These are phyloP conservation scores for Talaromyces thailandensis DNA, from an alignment of 495 filamentous ascomycete species.

Conservation along the genomic window DNA sequence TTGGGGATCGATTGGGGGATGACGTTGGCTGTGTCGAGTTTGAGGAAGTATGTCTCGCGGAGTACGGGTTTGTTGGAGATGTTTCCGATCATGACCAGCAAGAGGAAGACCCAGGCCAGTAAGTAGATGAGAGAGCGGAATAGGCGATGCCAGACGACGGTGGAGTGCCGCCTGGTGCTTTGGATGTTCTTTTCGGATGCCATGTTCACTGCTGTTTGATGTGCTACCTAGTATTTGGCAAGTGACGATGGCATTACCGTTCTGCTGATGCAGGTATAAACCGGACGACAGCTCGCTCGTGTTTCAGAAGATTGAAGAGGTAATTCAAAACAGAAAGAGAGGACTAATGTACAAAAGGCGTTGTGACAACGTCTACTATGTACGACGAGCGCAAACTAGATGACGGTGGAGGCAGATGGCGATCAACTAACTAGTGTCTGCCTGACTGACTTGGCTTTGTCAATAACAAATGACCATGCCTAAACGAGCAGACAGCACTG, in stretches of 20 bases:
- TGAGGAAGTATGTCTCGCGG: conserved; percentile 68
- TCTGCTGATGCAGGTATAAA: no score
- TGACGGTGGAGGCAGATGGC: not conserved
- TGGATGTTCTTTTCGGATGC: conserved; percentile 14
- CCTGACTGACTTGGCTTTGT: not conserved
- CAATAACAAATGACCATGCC: not conserved
- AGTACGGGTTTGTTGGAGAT: conserved; percentile 49
- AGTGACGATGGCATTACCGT: not conserved
- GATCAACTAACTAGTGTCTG: not conserved
- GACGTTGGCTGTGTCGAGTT: conserved; percentile 74
- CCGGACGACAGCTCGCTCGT: no score
- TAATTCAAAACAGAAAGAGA: not conserved
- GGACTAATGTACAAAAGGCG: no score
- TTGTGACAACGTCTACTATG: no score
- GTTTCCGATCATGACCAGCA: conserved; percentile 72
- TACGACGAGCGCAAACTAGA: no score
- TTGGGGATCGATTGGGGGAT: conserved; percentile 69
- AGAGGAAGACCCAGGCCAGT: conserved; percentile 63
- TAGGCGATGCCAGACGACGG: conserved; percentile 30
- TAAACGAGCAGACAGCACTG: not conserved
- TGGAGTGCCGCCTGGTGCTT: conserved; percentile 10
- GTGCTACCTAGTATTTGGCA: not conserved
- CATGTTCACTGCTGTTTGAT: not conserved
- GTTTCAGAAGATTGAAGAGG: no score
- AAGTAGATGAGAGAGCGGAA: conserved; percentile 63